phyloP scores from a whole-genome alignment of 2,329 filamentous ascomycete genomes.

The Aphanocladium album region DNA sequence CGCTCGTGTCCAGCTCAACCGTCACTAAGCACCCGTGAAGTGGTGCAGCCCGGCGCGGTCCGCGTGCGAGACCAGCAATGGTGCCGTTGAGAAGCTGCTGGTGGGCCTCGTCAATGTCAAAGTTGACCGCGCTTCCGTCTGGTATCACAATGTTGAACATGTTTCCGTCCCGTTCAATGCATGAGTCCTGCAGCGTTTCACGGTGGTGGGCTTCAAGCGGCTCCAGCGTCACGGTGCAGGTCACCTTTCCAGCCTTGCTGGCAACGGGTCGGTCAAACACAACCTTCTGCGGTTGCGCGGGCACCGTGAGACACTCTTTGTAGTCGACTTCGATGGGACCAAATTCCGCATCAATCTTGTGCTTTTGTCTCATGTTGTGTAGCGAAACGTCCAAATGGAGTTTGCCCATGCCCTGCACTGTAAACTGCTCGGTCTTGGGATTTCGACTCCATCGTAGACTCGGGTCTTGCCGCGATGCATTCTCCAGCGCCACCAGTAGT shows the following conservation, averaged over 20 bases:
- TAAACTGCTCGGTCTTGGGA: constrained; percentile 86
- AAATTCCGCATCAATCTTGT: constrained; percentile 82
- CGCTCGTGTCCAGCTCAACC: constrained; percentile 61
- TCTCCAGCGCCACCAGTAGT: constrained; percentile 68
- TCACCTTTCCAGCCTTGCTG: constrained; percentile 72
- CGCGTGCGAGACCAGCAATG: constrained; percentile 76
- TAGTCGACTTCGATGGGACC: constrained; percentile 94
- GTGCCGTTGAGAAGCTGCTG: constrained; percentile 71
- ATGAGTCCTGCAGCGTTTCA: constrained; percentile 35
- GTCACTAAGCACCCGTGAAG: constrained; percentile 70
- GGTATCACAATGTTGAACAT: constrained; percentile 51
- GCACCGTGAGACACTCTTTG: constrained; percentile 67
- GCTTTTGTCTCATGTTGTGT: constrained; percentile 80
- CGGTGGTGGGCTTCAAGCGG: constrained; percentile 47
- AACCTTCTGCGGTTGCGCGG: constrained; percentile 52
- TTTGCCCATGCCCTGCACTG: constrained; percentile 93
- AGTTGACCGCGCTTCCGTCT: constrained; percentile 42
- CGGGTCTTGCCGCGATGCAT: constrained; percentile 85
- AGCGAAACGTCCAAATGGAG: constrained; percentile 90
- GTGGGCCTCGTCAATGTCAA: constrained; percentile 46
- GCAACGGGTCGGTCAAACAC: constrained; percentile 76
- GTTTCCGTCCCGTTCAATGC: constrained; percentile 64
- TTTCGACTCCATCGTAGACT: constrained; percentile 81
- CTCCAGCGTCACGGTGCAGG: constrained; percentile 64
- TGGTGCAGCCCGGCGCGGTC: constrained; percentile 74